Conservation (phyloP, 179 eudicot species). For the Silene vulgaris region DNA sequence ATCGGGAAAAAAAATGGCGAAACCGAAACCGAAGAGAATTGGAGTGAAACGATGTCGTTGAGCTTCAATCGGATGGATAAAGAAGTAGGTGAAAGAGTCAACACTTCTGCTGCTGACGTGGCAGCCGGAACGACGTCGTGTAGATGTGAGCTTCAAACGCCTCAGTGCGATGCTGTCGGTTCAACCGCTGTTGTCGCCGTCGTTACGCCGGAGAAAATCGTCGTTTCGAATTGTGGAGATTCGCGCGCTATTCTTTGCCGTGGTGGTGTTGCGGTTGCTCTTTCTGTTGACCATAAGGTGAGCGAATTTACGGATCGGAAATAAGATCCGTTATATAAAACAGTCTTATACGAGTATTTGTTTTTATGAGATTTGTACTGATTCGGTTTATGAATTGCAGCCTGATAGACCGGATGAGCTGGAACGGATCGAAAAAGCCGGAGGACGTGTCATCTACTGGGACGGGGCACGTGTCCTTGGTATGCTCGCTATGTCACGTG, state of each 20-base stretch:
- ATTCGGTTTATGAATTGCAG: slow-evolving; percentile 29
- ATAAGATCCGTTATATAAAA: too few species aligned
- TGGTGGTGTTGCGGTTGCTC: slow-evolving; percentile 54
- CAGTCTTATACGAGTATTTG: background rate
- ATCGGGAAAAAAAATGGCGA: slow-evolving; percentile 16
- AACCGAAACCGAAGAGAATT: slow-evolving; percentile 16
- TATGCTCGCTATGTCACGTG: slow-evolving; percentile 82
- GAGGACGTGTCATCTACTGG: slow-evolving; percentile 89
- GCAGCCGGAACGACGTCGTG: slow-evolving; percentile 28
- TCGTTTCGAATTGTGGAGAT: slow-evolving; percentile 74
- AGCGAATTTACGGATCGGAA: background rate
- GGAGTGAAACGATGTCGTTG: slow-evolving; percentile 47
- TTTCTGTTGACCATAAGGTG: slow-evolving; percentile 74
- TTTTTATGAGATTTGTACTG: too few species aligned
- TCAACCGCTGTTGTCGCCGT: slow-evolving; percentile 77
- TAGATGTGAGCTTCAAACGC: slow-evolving; percentile 58
- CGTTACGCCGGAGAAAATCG: slow-evolving; percentile 51
- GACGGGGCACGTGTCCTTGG: slow-evolving; percentile 81
- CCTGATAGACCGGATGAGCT: slow-evolving; percentile 96
- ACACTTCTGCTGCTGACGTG: background rate
- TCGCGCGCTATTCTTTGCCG: slow-evolving; percentile 79
- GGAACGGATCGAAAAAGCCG: slow-evolving; percentile 61
- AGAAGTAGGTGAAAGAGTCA: slow-evolving; percentile 35
- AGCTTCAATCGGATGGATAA: slow-evolving; percentile 65
- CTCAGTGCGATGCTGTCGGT: slow-evolving; percentile 72